These are phyloP conservation scores for Brasenia schreberi DNA, from an alignment of 164 flowering plant species.

Conservation along the genomic window DNA sequence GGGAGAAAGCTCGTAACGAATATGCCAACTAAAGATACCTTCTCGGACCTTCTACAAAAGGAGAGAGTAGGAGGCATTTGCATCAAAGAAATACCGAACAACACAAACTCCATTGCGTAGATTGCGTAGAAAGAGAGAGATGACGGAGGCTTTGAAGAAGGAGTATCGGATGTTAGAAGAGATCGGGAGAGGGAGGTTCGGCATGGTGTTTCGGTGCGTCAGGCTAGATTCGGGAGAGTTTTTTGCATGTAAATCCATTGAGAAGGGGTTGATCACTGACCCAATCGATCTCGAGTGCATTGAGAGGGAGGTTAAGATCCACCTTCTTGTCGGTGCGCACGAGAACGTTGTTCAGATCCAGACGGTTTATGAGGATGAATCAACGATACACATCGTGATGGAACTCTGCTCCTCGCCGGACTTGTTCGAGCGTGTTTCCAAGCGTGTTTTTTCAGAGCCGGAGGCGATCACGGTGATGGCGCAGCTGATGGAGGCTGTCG, in stretches of 20 bases:
- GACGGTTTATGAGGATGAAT: constrained; percentile 37
- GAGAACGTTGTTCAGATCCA: constrained; percentile 30
- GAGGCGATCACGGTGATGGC: constrained; percentile 26
- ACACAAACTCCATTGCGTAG: too few relatives aligned
- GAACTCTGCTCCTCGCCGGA: constrained; percentile 35
- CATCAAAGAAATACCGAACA: too few relatives aligned
- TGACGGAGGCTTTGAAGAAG: constrained; percentile 36
- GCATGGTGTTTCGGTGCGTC: constrained; percentile 44
- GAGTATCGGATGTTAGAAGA: constrained; percentile 52
- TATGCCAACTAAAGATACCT: too few relatives aligned
- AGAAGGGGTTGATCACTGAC: constrained; percentile 32
- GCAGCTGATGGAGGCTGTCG: constrained; percentile 41
- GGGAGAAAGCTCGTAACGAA: too few relatives aligned
- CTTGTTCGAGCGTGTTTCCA: constrained; percentile 26
- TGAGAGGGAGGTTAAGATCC: constrained; percentile 44
- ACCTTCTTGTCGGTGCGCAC: constrained; percentile 27
- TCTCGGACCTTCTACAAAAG: too few relatives aligned
- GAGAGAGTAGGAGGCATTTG: too few relatives aligned
- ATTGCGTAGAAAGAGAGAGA: constrained; percentile 3
- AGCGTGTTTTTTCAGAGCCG: constrained; percentile 24
- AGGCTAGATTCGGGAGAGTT: constrained; percentile 20
- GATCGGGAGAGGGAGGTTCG: constrained; percentile 77
- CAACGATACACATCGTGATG: constrained; percentile 31
- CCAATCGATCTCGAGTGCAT: constrained; percentile 48
- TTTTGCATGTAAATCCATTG: constrained; percentile 65